These are phyloP conservation scores for Aspergillus baeticus DNA, from an alignment of 495 filamentous ascomycete genomes.

Conservation along the genomic window DNA sequence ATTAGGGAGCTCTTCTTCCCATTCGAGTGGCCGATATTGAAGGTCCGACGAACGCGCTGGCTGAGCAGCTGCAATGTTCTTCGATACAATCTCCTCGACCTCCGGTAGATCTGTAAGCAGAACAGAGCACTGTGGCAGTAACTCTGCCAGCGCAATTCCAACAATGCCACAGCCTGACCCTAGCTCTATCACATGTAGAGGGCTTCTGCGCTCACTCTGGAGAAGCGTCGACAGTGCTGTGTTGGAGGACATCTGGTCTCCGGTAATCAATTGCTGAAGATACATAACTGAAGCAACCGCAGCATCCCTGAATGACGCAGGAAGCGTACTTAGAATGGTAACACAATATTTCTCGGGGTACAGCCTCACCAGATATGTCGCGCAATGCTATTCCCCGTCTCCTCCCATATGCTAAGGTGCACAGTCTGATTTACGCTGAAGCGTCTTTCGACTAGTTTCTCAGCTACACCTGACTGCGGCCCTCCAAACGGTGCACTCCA, in stretches of 20 bases:
- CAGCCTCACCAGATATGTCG: conserved; percentile 81
- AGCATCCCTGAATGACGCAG: conserved; percentile 57
- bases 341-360: conserved; percentile 6
- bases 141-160: conserved; percentile 68
- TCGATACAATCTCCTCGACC: conserved; percentile 61
- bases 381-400: conserved; percentile 93
- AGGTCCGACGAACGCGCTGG: conserved; percentile 35
- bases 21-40: conserved; percentile 69
- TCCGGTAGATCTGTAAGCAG: conserved; percentile 82
- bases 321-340: conserved; percentile 14
- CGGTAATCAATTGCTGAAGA: conserved; percentile 26
- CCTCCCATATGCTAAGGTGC: conserved; percentile 67
- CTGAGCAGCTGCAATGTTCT: conserved; percentile 51
- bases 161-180: conserved; percentile 85
- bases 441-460: conserved; percentile 53
- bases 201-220: conserved; percentile 18
- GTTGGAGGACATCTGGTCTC: conserved; percentile 16
- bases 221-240: conserved; percentile 30
- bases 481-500: conserved; percentile 53
- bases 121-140: conserved; percentile 54
- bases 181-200: conserved; percentile 67
- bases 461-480: conserved; percentile 33
- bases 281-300: conserved; percentile 57
- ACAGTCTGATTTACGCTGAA: conserved; percentile 31
- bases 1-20: conserved; percentile 56